Evolutionary conservation across 2,329 filamentous ascomycete species (phyloP).

Genomic region (Trichoderma endophyticum): DNA sequence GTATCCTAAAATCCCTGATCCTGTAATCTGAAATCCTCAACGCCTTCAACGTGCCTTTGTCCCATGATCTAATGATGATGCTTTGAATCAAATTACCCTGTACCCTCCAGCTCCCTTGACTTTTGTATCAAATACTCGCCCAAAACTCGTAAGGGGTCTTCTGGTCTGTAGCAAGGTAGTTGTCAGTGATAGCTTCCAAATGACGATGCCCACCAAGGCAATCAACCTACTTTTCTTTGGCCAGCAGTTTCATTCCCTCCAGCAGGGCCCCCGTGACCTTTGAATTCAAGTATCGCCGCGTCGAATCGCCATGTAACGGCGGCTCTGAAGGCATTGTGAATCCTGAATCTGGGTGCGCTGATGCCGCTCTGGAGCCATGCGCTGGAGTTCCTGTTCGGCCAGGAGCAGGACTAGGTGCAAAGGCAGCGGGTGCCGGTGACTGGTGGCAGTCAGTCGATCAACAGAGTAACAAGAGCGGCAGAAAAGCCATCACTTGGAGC

Average conservation of each 20-base stretch:
- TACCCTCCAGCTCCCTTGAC: slow-evolving; percentile 60
- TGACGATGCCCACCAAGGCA: background rate
- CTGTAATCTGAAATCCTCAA: slow-evolving; percentile 18
- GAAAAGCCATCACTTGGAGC: background rate
- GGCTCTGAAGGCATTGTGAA: slow-evolving; percentile 58
- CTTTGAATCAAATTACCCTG: slow-evolving; percentile 22
- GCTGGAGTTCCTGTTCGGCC: slow-evolving; percentile 49
- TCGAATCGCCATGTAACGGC: slow-evolving; percentile 63
- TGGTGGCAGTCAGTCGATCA: slow-evolving; percentile 8
- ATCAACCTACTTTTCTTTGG: slow-evolving; percentile 65
- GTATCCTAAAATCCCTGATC: slow-evolving; percentile 15
- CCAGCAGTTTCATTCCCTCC: slow-evolving; percentile 72
- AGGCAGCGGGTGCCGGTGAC: slow-evolving; percentile 37
- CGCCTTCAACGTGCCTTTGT: slow-evolving; percentile 14
- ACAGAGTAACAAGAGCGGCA: background rate
- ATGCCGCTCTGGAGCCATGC: slow-evolving; percentile 53
- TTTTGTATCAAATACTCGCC: slow-evolving; percentile 69
- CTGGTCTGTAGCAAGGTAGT: slow-evolving; percentile 47
- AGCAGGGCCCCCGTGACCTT: slow-evolving; percentile 66
- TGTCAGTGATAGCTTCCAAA: background rate
- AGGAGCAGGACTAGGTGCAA: slow-evolving; percentile 42
- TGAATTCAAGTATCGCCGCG: slow-evolving; percentile 67
- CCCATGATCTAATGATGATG: slow-evolving; percentile 5
- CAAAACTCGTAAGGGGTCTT: slow-evolving; percentile 64
- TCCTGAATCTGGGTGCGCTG: slow-evolving; percentile 52